Evolutionary conservation across 2,329 filamentous ascomycete genomes (phyloP).

Genomic region (Lachnellula occidentalis): DNA sequence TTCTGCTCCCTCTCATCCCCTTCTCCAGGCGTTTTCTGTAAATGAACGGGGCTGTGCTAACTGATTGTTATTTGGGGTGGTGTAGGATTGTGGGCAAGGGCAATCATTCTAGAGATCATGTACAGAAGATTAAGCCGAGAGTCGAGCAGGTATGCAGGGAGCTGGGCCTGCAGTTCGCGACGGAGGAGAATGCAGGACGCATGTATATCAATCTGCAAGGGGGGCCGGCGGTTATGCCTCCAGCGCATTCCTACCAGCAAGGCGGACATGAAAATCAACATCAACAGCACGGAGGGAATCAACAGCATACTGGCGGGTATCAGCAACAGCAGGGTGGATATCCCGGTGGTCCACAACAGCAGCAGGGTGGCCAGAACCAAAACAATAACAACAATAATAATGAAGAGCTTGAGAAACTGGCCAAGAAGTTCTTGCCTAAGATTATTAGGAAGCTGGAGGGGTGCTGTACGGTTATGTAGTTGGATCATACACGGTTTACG

Average conservation of each 20-base stretch:
- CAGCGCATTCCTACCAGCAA: slow-evolving; percentile 36
- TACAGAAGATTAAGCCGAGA: slow-evolving; percentile 94
- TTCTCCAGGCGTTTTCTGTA: background rate
- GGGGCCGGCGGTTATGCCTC: slow-evolving; percentile 51
- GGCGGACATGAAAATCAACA: slow-evolving; percentile 34
- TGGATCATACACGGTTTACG: background rate
- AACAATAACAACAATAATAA: slow-evolving; percentile 34
- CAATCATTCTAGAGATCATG: slow-evolving; percentile 73
- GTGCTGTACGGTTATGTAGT: slow-evolving; percentile 30
- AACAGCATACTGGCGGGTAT: slow-evolving; percentile 40
- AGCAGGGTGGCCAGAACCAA: slow-evolving; percentile 43
- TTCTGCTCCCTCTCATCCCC: slow-evolving; percentile 3
- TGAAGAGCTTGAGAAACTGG: slow-evolving; percentile 31
- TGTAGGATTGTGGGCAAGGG: slow-evolving; percentile 83
- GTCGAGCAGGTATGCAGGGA: slow-evolving; percentile 84
- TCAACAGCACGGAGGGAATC: slow-evolving; percentile 34
- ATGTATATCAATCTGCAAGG: slow-evolving; percentile 86
- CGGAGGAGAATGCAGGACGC: slow-evolving; percentile 82
- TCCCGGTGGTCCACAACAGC: slow-evolving; percentile 37
- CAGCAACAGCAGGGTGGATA: slow-evolving; percentile 32
- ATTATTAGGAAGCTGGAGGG: slow-evolving; percentile 29
- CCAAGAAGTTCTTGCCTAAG: slow-evolving; percentile 28
- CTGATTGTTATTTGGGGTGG: background rate
- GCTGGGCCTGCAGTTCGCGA: slow-evolving; percentile 73
- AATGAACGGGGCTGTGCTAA: background rate